Evolutionary conservation across 164 flowering plant species (phyloP).

Genomic region (Buxus sempervirens): DNA sequence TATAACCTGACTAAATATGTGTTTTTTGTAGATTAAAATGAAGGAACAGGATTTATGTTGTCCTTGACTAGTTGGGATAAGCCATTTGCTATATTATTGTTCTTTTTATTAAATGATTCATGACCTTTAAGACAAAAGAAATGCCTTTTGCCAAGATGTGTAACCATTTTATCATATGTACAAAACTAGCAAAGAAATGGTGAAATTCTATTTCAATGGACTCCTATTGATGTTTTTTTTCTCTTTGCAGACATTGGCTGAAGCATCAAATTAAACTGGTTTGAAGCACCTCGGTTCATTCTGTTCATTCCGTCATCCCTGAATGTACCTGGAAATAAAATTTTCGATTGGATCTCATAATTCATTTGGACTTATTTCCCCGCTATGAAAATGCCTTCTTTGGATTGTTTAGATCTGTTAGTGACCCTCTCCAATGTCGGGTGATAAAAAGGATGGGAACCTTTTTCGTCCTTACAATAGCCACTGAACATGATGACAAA

Average conservation of each 20-base stretch:
- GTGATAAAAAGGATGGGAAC: neutral
- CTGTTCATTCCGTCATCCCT: neutral
- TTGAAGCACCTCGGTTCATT: slow-evolving; percentile 11
- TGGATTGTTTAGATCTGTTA: neutral
- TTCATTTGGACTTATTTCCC: slow-evolving; percentile 11
- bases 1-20: too few species aligned
- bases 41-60: too few species aligned
- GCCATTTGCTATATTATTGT: neutral
- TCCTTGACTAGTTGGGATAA: neutral
- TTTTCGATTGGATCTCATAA: slow-evolving; percentile 11
- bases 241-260: slow-evolving; percentile 38
- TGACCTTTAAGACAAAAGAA: neutral
- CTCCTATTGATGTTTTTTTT: slow-evolving; percentile 3
- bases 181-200: neutral
- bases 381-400: slow-evolving; percentile 8
- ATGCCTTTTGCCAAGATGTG: neutral
- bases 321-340: slow-evolving; percentile 30
- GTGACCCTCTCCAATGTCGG: neutral
- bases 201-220: neutral
- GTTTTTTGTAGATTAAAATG: too few species aligned
- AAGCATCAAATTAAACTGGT: slow-evolving; percentile 33
- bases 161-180: neutral
- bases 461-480: slow-evolving; percentile 2
- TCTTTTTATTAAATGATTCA: neutral
- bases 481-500: too few species aligned